phyloP scores from a whole-genome alignment of 2,329 filamentous ascomycete species.

The Elsinoe arachidis region DNA sequence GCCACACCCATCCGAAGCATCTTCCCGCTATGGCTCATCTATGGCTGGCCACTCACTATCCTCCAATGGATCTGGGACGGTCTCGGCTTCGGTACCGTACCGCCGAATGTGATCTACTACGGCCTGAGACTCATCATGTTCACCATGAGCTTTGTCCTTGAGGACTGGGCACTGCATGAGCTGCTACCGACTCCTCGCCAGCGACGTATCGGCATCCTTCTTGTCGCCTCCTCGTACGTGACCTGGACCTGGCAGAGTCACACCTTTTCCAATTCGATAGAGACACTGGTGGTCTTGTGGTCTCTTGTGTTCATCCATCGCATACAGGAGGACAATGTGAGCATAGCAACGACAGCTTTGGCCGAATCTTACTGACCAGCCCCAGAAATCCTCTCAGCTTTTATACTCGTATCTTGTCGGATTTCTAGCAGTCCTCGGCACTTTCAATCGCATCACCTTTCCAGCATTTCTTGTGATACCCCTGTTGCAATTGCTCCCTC shows the following conservation, averaged over 20 bases:
- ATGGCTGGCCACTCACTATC: conserved; percentile 86
- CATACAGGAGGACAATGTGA: conserved; percentile 69
- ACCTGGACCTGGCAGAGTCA: conserved; percentile 99
- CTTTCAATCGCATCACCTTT: conserved; percentile 97
- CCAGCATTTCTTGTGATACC: conserved; percentile 86
- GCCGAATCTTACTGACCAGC: neutral
- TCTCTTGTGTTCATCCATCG: conserved; percentile 83
- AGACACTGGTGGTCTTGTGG: conserved; percentile 89
- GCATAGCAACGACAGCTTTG: conserved; percentile 22
- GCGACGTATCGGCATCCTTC: conserved; percentile 64
- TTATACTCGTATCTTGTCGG: conserved; percentile 71
- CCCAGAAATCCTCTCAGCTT: conserved; percentile 63
- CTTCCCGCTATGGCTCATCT: conserved; percentile 92
- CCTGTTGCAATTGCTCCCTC: conserved; percentile 70
- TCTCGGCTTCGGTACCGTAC: conserved; percentile 67
- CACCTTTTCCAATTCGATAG: conserved; percentile 95
- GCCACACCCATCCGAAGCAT: conserved; percentile 85
- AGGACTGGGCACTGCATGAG: conserved; percentile 96
- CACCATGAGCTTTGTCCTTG: conserved; percentile 84
- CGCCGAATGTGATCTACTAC: conserved; percentile 85
- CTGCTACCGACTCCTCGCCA: conserved; percentile 66
- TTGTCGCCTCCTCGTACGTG: conserved; percentile 93
- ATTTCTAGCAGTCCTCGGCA: conserved; percentile 70
- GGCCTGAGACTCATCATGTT: conserved; percentile 86
- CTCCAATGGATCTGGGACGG: conserved; percentile 89